Percentiles rank a stretch among this genome's conserved stretches.
phyloP scores from a whole-genome alignment of 176 grass and related monocot genomes.

The Carex scoparia region DNA sequence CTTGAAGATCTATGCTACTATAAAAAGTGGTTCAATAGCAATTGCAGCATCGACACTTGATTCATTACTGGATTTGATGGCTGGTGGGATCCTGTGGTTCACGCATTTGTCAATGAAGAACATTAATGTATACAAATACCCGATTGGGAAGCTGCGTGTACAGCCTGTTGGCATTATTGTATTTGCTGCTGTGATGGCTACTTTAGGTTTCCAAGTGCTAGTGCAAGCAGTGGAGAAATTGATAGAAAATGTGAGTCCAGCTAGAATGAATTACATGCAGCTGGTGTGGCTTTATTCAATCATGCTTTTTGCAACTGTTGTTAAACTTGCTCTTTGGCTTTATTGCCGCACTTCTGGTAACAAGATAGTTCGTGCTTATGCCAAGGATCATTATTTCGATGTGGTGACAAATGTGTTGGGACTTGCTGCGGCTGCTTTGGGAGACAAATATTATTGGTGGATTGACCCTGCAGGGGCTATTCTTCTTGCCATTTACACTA shows the following conservation, averaged over 20 bases:
- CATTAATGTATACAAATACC: slow-evolving; percentile 87
- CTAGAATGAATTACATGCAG: slow-evolving; percentile 55
- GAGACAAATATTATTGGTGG: slow-evolving; percentile 91
- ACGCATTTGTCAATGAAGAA: slow-evolving; percentile 94
- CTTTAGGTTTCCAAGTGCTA: slow-evolving; percentile 91
- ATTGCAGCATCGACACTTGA: slow-evolving; percentile 95
- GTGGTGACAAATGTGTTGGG: slow-evolving; percentile 87
- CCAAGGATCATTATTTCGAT: slow-evolving; percentile 97
- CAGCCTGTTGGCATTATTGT: slow-evolving; percentile 94
- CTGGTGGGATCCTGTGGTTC: slow-evolving; percentile 96
- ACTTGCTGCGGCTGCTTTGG: slow-evolving; percentile 80
- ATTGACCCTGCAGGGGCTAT: slow-evolving; percentile 86
- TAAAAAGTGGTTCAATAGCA: slow-evolving; percentile 92
- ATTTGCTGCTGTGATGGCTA: slow-evolving; percentile 86
- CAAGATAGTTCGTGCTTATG: slow-evolving; percentile 85
- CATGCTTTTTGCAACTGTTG: slow-evolving; percentile 88
- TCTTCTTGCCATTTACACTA: slow-evolving; percentile 81
- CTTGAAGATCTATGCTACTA: slow-evolving; percentile 87
- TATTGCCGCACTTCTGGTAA: slow-evolving; percentile 83
- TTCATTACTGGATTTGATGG: slow-evolving; percentile 90
- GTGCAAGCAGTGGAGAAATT: slow-evolving; percentile 78
- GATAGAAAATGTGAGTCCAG: slow-evolving; percentile 46
- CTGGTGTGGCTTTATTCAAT: slow-evolving; percentile 89
- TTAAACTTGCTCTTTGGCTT: slow-evolving; percentile 80
- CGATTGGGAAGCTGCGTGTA: slow-evolving; percentile 86